Base-by-base conservation (phyloP, 2,329 filamentous ascomycete genomes). In the Colletotrichum tamarilloi region DNA sequence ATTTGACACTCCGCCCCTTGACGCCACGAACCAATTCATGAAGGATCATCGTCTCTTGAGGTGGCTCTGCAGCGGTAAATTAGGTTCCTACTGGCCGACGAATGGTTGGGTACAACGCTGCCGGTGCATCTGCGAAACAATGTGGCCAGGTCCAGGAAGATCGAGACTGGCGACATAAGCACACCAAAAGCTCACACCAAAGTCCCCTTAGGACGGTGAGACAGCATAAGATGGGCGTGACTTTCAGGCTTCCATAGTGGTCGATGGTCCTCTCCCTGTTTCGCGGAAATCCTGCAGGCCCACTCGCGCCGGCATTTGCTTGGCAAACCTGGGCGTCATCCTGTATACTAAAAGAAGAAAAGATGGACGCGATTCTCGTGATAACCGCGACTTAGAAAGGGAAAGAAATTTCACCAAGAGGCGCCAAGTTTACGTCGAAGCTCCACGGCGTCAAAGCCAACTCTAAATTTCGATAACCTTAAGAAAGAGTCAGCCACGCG, bases 241-340 rank as follows among this genome's bases (percentile, higher is more conserved):
- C 30, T 7, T 55, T 42, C 35, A 72, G 64, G 64, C 49, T 19
- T 16, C 32, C 1, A 49, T 1, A 24, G 49, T 7, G 26, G 24
- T n/a, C 16, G 32, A 32, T 49, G 35, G 14, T n/a, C 14, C 12
- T 30, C 32, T 56, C 24, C 32, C 52, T 35, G 52, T 53, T 62
- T 38, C 38, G n/a, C 57, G 24, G 30, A 32, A 68, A 73, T 73
- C 70, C 70, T 73, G 60, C 65, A 55, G 69, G 26, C 38, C 70
- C 58, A 59, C 66, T 24, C 14, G 7, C 46, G n/a, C 58, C 66
- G 38, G 70, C n/a, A n/a, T 53, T 22, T 7, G 16, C 58, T 63
- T 64, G 66, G 69, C 53, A 58, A 28, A 14, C 30, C 68, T 52
- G 65, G 57, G 68, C 57, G 14, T 42, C 22, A 68, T 68, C 64